Evolutionary conservation across 805 yeast species (phyloP), one percentile per base, ranked within the genome.

Genomic region (Pichia insulana): DNA sequence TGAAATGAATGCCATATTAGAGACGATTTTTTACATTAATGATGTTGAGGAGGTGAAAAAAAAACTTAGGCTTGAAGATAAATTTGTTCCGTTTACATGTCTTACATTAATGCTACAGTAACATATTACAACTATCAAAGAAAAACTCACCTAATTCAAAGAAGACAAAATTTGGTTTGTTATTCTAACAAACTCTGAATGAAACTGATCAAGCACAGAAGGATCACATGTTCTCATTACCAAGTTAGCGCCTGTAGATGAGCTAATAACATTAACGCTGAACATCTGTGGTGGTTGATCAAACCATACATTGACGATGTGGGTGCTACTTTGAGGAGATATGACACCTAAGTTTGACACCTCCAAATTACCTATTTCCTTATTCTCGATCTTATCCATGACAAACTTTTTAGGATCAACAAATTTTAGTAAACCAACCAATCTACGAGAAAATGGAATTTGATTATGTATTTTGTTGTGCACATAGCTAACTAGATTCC

Each of bases 361-460:
- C 40, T 30, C 37, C 39, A 27, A 19, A 26, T 47, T 38, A 50
- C 44, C 30, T 52, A 56, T 33, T 34, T 31, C 12, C 46, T 35
- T 25, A 13, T 42, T 19, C 25, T 39, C 26, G n/a, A 27, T 19
- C 5, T 37, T 37, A 18, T 39, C 40, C 4, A 22, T 34, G 4
- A 40, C n/a, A 30, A 39, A 47, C 5, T 35, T 22, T 32, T 30
- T 39, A 13, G 36, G 34, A 30, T 43, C 33, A 12, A 44, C 36
- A 35, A 36, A 41, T 15, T 35, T 37, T 4, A 47, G 37, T 30
- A 47, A 30, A 3, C 48, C 47, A 13, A 44, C 19, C 28, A 33
- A 39, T 9, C 31, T 26, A 18, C 26, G 40, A 18, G 44, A 35
- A n/a, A 9, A n/a, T 16, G 27, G 16, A 2, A 22, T 6, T 20